phyloP scores from a whole-genome alignment of 371 early-diverging fungal species.

The Entomophthora muscae region DNA sequence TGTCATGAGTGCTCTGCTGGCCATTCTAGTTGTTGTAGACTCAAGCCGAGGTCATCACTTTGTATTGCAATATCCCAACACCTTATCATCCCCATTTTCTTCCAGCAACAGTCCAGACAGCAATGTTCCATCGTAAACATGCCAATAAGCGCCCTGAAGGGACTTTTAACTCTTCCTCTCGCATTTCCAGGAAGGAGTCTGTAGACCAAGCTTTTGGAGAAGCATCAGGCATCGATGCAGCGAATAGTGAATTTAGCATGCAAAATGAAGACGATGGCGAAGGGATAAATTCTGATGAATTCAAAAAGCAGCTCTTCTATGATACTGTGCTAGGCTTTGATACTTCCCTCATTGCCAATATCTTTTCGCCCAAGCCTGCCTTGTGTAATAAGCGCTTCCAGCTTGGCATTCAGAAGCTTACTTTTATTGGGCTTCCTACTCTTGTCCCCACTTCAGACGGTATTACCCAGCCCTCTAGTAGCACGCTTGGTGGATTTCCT shows the following conservation, averaged over 20 bases:
- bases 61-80: slow-evolving; percentile 12
- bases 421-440: slow-evolving; percentile 5
- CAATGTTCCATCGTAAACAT: not conserved
- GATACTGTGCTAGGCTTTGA: slow-evolving; percentile 4
- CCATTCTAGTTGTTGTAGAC: slow-evolving; percentile 12
- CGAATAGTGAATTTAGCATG: not conserved
- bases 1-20: slow-evolving; percentile 11
- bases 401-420: not conserved
- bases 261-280: not conserved
- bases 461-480: not conserved
- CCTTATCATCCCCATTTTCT: not conserved
- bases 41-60: slow-evolving; percentile 12
- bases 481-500: not conserved
- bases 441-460: not conserved
- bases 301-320: not conserved
- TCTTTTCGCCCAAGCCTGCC: slow-evolving; percentile 4
- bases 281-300: not conserved
- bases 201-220: not conserved
- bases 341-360: not conserved
- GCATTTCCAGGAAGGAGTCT: not conserved
- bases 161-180: not conserved
- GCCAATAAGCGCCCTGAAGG: not conserved
- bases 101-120: not conserved
- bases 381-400: not conserved
- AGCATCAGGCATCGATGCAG: not conserved